phyloP scores from a whole-genome alignment of 2,329 filamentous ascomycete species.

The Pseudogymnoascus sp. region DNA sequence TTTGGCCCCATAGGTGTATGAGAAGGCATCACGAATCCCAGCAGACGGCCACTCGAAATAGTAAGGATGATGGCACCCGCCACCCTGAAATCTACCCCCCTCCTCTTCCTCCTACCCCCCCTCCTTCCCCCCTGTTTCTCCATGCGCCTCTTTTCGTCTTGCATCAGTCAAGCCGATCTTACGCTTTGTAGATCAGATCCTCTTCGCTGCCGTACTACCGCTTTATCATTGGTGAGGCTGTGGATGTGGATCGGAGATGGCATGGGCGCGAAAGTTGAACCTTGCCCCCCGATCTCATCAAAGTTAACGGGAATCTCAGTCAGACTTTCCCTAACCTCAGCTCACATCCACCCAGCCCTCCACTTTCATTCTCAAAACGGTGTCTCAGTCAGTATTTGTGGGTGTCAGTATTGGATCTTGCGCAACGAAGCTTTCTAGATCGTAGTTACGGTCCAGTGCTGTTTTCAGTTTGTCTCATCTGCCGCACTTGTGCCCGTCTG shows the following conservation, averaged over 20 bases:
- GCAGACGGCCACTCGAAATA: background rate
- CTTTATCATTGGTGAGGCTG: background rate
- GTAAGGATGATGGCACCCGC: background rate
- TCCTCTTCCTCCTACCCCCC: background rate
- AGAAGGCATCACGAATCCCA: background rate
- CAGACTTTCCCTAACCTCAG: background rate
- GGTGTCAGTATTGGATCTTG: conserved; percentile 9
- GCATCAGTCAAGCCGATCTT: background rate
- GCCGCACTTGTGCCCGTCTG: background rate
- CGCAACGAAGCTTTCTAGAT: conserved; percentile 5
- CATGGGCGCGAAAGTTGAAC: background rate
- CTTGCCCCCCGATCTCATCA: background rate
- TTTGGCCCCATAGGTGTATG: background rate
- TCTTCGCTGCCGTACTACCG: background rate
- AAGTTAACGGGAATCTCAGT: background rate
- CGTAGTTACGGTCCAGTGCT: background rate
- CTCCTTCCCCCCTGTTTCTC: background rate
- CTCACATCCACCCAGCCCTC: background rate
- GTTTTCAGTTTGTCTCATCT: conserved; percentile 8
- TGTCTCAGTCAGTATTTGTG: conserved; percentile 2
- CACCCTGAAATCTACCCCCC: background rate
- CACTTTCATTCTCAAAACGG: conserved; percentile 2
- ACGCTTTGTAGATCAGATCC: background rate
- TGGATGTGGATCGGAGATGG: conserved; percentile 2
- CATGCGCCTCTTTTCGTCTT: background rate